These are phyloP conservation scores for Epichloe elymi DNA, from an alignment of 2,329 filamentous ascomycete species.

Conservation along the genomic window DNA sequence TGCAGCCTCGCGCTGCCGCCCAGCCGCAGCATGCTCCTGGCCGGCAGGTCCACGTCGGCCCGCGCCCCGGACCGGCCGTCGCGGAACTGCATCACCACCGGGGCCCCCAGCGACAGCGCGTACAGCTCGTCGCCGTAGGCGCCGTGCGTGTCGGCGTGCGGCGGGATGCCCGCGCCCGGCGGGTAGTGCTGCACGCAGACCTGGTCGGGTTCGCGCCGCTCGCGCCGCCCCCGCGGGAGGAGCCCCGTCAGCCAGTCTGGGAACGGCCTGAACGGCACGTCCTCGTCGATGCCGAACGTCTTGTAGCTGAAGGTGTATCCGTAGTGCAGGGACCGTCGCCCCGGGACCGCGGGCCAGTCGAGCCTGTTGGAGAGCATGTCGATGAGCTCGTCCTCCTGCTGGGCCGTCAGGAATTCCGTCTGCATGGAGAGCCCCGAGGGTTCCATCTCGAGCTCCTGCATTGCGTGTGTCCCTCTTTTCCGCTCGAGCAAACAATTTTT, in stretches of 20 bases:
- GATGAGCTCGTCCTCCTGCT: constrained; percentile 31
- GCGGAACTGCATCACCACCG: constrained; percentile 32
- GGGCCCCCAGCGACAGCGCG: constrained; percentile 26
- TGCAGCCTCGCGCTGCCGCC: constrained; percentile 35
- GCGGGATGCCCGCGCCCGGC: constrained; percentile 45
- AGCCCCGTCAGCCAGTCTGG: constrained; percentile 37
- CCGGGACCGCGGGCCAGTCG: constrained; percentile 4
- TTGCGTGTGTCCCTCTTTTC: neutral
- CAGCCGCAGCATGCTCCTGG: constrained; percentile 39
- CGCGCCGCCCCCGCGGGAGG: constrained; percentile 32
- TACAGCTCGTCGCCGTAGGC: constrained; percentile 32
- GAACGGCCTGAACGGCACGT: constrained; percentile 33
- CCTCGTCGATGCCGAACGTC: constrained; percentile 37
- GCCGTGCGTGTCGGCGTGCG: constrained; percentile 45
- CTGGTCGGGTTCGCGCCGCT: constrained; percentile 36
- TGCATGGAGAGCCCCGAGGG: constrained; percentile 31
- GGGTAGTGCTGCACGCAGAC: constrained; percentile 49
- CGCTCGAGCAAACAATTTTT: no score
- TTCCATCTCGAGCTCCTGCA: constrained; percentile 11
- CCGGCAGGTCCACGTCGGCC: constrained; percentile 32
- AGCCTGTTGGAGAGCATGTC: constrained; percentile 7
- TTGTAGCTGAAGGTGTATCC: constrained; percentile 47
- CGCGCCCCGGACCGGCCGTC: constrained; percentile 14
- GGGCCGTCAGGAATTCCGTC: constrained; percentile 30
- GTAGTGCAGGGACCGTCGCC: constrained; percentile 25